Conservation (phyloP, 164 flowering plant species). For the Santalum album region DNA sequence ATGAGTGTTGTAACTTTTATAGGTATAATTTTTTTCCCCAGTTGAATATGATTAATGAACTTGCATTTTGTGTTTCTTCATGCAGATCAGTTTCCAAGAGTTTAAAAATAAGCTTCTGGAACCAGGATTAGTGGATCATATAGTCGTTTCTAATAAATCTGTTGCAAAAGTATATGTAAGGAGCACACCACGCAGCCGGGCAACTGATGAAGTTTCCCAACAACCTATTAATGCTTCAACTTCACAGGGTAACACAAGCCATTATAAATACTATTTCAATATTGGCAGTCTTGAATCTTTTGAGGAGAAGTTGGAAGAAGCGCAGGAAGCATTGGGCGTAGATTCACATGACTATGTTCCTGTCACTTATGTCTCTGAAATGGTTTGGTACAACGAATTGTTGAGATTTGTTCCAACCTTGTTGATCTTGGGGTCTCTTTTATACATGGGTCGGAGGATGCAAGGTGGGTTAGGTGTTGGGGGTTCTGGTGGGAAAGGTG, state of each 20-base stretch:
- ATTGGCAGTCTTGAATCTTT: conserved; percentile 93
- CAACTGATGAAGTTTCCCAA: conserved; percentile 35
- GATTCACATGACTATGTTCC: conserved; percentile 87
- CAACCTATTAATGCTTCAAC: conserved; percentile 28
- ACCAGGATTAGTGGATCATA: conserved; percentile 81
- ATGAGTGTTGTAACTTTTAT: no score
- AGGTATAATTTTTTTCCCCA: no score
- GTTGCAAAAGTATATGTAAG: conserved; percentile 78
- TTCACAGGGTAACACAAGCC: conserved; percentile 35
- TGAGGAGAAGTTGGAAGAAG: conserved; percentile 95
- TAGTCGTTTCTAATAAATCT: conserved; percentile 75
- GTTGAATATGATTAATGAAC: no score
- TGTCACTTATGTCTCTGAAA: conserved; percentile 65
- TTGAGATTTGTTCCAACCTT: conserved; percentile 72
- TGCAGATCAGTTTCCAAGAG: conserved; percentile 87
- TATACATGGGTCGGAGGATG: conserved; percentile 71
- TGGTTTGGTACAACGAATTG: conserved; percentile 81
- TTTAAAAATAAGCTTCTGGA: conserved; percentile 86
- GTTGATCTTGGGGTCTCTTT: conserved; percentile 59
- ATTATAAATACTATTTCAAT: conserved; percentile 70
- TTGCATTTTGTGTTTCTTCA: no score
- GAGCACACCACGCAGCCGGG: conserved; percentile 37
- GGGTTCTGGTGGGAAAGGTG: conserved; percentile 69
- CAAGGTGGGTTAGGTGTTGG: conserved; percentile 77
- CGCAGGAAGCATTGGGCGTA: conserved; percentile 74